Percentiles rank a stretch among this genome's conserved stretches.
phyloP scores from a whole-genome alignment of 2,329 filamentous ascomycete genomes.

The Ophiognomonia clavigignenti-juglandacearum region DNA sequence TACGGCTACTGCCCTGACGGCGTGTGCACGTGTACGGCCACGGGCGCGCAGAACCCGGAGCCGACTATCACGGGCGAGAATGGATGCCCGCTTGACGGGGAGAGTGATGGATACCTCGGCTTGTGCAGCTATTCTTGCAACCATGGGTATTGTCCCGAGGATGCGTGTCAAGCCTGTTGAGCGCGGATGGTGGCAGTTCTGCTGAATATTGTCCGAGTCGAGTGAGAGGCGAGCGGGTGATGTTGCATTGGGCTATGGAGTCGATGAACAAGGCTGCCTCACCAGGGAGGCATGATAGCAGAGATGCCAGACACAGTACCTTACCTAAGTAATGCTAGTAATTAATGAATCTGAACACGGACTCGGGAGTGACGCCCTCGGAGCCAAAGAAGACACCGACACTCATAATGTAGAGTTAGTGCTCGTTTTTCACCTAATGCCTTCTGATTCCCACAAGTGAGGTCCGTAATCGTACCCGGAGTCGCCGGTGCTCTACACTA shows the following conservation, averaged over 20 bases:
- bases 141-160: slow-evolving; percentile 8
- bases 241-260: neutral
- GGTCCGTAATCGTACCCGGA: too few relatives aligned
- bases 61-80: neutral
- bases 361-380: neutral
- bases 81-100: neutral
- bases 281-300: neutral
- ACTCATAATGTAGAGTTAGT: too few relatives aligned
- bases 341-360: neutral
- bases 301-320: neutral
- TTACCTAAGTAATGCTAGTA: neutral
- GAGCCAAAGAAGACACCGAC: neutral
- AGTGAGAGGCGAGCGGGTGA: neutral
- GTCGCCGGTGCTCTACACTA: too few relatives aligned
- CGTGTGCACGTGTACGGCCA: slow-evolving; percentile 2
- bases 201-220: neutral
- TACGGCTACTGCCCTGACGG: slow-evolving; percentile 7
- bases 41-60: neutral
- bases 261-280: neutral
- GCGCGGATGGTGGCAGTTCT: neutral
- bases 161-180: slow-evolving; percentile 3
- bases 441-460: too few relatives aligned
- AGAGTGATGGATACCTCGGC: slow-evolving; percentile 8
- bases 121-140: slow-evolving; percentile 10
- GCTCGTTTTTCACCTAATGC: too few relatives aligned